Evolutionary conservation across 306 rosid genomes (phyloP), one percentile per base, ranked within the genome.

Genomic region (Vachellia pachyceras): DNA sequence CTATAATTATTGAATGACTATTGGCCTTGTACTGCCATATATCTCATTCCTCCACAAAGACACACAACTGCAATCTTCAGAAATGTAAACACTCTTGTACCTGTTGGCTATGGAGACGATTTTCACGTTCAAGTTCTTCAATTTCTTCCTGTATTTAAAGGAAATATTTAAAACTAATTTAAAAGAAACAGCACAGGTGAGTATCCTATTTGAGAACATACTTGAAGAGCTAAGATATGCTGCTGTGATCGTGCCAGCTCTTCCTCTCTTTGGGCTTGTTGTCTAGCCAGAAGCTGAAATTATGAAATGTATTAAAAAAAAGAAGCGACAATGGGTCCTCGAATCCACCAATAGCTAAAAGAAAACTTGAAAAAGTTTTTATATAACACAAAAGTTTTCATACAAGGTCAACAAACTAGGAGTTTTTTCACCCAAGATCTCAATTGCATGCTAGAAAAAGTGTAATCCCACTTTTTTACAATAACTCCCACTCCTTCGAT

Each of bases 181-280:
- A 64, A 39, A 23, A 25, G 57, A 1, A 18, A 37, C 10, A 72
- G 55, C 45, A 60, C 85, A 58, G 50, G 84, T 45, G 52, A 79
- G 20, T 49, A 81, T 70, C 70, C 67, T 46, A 52, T 41, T 82
- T 41, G 67, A 73, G 20, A 36, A 85, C 95, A 74, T 87, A 96
- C 99, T 86, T 93, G 97, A 86, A 96, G 99, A n/a, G 97, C 98
- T 81, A 93, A 89, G 77, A 96, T 96, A 81, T 96, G 99, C 82
- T 98, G 88, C 82, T 96, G 99, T 46, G 99, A 92, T 75, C 90
- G 97, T 82, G 97, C 86, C 75, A 96, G 87, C 82, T 96, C 98
- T 83, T 96, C 99, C 87, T 93, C 99, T 82, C 98, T 92, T 77
- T 96, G 99, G 20, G 98, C 99, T 88, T 96, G 98, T 87, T 93